Percentiles rank a stretch among this genome's conserved stretches.
These are phyloP conservation scores for barrel medic (Medicago truncatula) DNA, from an alignment of 306 rosid species.

Conservation along the genomic window MtrunA17r5.0-ANR NC_053043.1:4713501-4714000, in stretches of 20 bases:
- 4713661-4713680: slow-evolving; percentile 29
- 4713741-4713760: background rate
- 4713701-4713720: background rate
- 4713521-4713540: slow-evolving; percentile 18
- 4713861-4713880: too few relatives aligned
- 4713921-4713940: too few relatives aligned
- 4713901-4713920: too few relatives aligned
- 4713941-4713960: too few relatives aligned
- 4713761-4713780: slow-evolving; percentile 15
- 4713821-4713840: too few relatives aligned
- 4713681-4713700: slow-evolving; percentile 16
- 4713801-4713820: too few relatives aligned
- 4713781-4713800: background rate
- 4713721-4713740: slow-evolving; percentile 1
- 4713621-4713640: slow-evolving; percentile 1
- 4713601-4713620: slow-evolving; percentile 29
- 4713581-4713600: slow-evolving; percentile 22
- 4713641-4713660: background rate
- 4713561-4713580: background rate
- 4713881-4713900: too few relatives aligned
- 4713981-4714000: too few relatives aligned
- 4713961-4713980: too few relatives aligned
- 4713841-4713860: too few relatives aligned
- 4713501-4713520: slow-evolving; percentile 2
- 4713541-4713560: slow-evolving; percentile 29